phyloP scores from a whole-genome alignment of 805 yeast genomes.

The Metschnikowia similis region DNA sequence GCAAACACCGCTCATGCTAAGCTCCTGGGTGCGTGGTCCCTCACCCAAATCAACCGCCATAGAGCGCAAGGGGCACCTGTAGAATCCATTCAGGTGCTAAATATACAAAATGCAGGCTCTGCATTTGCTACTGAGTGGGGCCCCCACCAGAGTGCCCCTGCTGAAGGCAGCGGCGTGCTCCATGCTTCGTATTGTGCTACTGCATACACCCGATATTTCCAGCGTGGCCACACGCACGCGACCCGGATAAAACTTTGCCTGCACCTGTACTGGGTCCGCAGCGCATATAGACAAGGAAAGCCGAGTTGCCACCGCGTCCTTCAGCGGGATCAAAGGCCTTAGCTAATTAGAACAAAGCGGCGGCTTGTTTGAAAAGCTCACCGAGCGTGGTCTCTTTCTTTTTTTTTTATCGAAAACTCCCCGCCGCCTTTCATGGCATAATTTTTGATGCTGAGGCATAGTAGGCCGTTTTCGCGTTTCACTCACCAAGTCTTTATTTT shows the following conservation, averaged over 20 bases:
- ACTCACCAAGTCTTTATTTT: not conserved
- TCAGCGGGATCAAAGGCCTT: not conserved
- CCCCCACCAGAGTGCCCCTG: not conserved
- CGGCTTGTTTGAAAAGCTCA: not conserved
- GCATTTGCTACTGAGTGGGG: too few relatives aligned
- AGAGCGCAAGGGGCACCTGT: not conserved
- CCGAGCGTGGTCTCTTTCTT: not conserved
- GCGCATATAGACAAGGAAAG: not conserved
- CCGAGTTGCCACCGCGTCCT: not conserved
- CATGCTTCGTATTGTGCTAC: not conserved
- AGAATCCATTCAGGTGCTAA: not conserved
- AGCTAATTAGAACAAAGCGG: not conserved
- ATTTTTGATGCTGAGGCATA: not conserved
- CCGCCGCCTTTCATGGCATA: not conserved
- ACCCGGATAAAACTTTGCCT: not conserved
- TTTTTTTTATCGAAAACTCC: not conserved
- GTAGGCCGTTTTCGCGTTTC: constrained; percentile 2
- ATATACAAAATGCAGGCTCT: not conserved
- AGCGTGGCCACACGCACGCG: not conserved
- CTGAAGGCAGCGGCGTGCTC: not conserved
- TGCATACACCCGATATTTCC: not conserved
- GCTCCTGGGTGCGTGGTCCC: not conserved
- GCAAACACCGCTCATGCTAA: not conserved
- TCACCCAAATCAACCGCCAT: not conserved
- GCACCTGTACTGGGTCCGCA: not conserved